Percentiles rank a stretch among this genome's conserved stretches.
These are phyloP conservation scores for Gynostemma pentaphyllum DNA, from an alignment of 306 rosid genomes.

Conservation along the genomic window DNA sequence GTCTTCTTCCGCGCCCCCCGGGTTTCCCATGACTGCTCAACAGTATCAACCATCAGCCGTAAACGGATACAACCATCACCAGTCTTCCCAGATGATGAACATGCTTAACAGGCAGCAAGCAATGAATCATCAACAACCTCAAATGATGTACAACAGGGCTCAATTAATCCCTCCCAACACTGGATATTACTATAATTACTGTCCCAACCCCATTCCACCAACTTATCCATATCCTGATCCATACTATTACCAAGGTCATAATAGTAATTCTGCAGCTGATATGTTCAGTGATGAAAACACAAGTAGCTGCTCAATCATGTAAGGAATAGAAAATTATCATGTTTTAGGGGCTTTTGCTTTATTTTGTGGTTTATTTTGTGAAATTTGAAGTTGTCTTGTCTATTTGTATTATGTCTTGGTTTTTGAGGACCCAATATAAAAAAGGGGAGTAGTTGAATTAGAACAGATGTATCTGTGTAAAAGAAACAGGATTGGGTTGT, in stretches of 20 bases:
- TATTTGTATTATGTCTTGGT: not conserved
- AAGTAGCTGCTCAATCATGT: constrained; percentile 70
- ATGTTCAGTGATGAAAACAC: constrained; percentile 78
- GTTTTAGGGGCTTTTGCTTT: not conserved
- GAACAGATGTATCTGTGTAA: too few relatives aligned
- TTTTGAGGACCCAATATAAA: not conserved
- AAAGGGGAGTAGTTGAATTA: not conserved
- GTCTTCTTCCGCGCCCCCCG: not conserved
- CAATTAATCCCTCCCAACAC: constrained; percentile 57
- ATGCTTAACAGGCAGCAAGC: constrained; percentile 49
- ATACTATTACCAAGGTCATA: constrained; percentile 24
- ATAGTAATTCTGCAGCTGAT: constrained; percentile 44
- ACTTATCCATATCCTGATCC: constrained; percentile 4
- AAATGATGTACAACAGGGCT: constrained; percentile 82
- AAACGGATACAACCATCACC: not conserved
- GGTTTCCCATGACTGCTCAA: constrained; percentile 33
- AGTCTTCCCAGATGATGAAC: constrained; percentile 51
- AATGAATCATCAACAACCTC: constrained; percentile 54
- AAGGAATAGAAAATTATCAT: constrained; percentile 4
- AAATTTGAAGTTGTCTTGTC: constrained; percentile 5
- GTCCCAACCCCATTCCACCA: constrained; percentile 26
- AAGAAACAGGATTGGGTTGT: too few relatives aligned
- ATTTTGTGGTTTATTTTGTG: constrained; percentile 5
- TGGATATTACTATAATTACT: constrained; percentile 51
- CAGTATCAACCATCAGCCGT: constrained; percentile 4